Base-by-base conservation (phyloP, 202 grass and related monocot species). In the Saccharum hybrid region DNA sequence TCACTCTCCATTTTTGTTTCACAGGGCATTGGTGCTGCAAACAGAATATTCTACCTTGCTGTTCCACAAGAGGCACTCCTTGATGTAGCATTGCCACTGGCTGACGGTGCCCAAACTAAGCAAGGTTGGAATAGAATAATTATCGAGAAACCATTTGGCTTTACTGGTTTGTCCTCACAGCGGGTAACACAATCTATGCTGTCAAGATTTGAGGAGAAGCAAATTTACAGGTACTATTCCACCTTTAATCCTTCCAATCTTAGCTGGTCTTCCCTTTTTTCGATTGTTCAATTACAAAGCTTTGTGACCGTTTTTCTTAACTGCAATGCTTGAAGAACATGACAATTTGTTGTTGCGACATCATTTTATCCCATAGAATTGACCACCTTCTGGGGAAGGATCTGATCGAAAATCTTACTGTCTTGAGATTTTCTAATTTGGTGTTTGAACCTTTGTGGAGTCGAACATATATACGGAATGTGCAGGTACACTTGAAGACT, bases 131-230 rank as follows among this genome's bases (percentile, higher is more conserved):
- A 97, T 83, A 91, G 94, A 79, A 88, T 94, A 93, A 97, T 97
- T 82, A 85, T 97, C 56, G 94, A 97, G 79, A 97, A 97, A 83
- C 94, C 92, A 69, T 97, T 97, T 93, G 94, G 94, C 83, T 97
- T 97, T 83, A 88, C 91, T 75, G 84, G 87, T 73, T 72, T 91
- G 73, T 91, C 90, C 77, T 97, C 94, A 52, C 72, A 84, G 39
- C 42, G 38, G 70, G 77, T 91, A 52, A 97, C 94, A 52, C 68
- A 91, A 22, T 93, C 61, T 81, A 80, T 97, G 60, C 80, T 94
- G 62, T 97, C 94, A 40, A 91, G 87, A 72, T 93, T 93, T 85
- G 81, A 91, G 63, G 94, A 97, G 81, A 90, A 89, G 40, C 94
- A 97, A 88, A 91, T 97, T 41, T 97, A 94, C 87, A 92, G 94